phyloP scores from a whole-genome alignment of 192 early-diverging fungal genomes.

The Phycomyces blakesleeanus region DNA sequence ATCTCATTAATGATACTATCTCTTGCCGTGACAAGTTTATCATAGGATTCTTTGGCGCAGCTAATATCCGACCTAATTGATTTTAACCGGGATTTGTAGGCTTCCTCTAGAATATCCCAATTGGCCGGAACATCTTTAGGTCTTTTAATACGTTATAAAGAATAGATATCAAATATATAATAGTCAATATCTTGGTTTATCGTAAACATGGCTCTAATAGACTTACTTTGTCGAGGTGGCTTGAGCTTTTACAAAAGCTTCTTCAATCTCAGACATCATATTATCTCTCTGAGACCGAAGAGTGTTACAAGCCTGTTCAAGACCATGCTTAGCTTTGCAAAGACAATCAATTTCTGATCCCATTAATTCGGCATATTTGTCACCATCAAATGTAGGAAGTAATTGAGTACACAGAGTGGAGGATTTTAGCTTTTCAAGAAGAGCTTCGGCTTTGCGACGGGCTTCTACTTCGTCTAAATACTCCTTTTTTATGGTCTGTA shows the following conservation, averaged over 20 bases:
- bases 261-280: not conserved
- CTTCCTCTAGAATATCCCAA: not conserved
- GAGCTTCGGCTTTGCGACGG: not conserved
- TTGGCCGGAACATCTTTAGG: not conserved
- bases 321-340: not conserved
- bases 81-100: not conserved
- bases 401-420: not conserved
- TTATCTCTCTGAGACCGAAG: not conserved
- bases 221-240: not conserved
- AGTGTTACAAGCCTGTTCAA: not conserved
- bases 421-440: not conserved
- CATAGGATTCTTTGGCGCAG: not conserved
- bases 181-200: not conserved
- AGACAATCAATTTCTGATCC: not conserved
- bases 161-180: no score
- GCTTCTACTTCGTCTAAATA: not conserved
- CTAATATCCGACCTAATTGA: not conserved
- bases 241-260: not conserved
- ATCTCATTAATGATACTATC: slow-evolving; percentile 6
- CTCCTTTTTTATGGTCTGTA: not conserved
- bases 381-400: not conserved
- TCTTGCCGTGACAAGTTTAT: not conserved
- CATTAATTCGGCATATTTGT: not conserved
- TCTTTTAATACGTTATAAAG: no score
- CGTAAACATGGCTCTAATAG: no score